Evolutionary conservation across 2,329 filamentous ascomycete genomes (phyloP).

Genomic region (Fusarium agapanthi): DNA sequence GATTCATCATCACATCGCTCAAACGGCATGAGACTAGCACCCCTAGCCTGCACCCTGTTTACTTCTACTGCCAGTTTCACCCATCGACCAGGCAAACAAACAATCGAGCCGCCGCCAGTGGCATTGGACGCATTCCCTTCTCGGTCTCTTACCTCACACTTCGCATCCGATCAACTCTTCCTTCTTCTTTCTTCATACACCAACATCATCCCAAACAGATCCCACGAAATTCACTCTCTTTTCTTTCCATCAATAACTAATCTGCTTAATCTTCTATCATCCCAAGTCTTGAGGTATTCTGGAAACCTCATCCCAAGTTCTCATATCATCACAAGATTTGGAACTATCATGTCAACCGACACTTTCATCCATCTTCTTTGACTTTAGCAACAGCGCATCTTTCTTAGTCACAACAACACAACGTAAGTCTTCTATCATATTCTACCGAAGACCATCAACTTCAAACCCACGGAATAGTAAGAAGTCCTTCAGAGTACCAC

Average conservation of each 20-base stretch:
- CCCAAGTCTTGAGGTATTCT: background rate
- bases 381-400: background rate
- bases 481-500: background rate
- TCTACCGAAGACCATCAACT: no score
- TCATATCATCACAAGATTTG: fast-evolving
- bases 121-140: fast-evolving
- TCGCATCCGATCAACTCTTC: background rate
- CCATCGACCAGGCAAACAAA: background rate
- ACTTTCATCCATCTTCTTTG: background rate
- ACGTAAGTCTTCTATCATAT: no score
- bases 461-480: fast-evolving
- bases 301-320: fast-evolving
- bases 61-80: no score
- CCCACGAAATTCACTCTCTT: no score
- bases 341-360: background rate
- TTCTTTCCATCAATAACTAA: fast-evolving
- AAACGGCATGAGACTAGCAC: background rate
- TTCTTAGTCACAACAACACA: no score
- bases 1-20: background rate
- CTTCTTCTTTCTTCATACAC: background rate
- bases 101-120: background rate
- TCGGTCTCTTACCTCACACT: fast-evolving
- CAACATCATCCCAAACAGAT: background rate
- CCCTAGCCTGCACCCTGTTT: background rate
- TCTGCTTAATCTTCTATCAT: background rate